Percentiles rank a stretch among this genome's conserved stretches.
phyloP scores from a whole-genome alignment of 768 basidiomycete genomes.

The Boletales sp. region DNA sequence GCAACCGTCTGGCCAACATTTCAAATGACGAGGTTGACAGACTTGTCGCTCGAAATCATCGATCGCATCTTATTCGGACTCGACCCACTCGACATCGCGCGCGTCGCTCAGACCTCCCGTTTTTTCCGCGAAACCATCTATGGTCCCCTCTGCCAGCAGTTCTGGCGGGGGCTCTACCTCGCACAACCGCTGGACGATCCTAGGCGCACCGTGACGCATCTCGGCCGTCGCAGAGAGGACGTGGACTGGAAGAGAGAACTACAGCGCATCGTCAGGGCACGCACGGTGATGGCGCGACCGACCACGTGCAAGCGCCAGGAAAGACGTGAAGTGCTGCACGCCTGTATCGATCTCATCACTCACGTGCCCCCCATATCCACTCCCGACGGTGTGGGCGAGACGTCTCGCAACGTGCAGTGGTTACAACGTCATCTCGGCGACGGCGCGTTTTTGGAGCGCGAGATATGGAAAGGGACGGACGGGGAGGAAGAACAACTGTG shows the following conservation, averaged over 20 bases:
- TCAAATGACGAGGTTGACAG: conserved; percentile 20
- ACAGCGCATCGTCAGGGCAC: conserved; percentile 53
- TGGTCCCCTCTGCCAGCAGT: conserved; percentile 33
- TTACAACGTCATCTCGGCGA: conserved; percentile 40
- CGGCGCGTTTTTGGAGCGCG: conserved; percentile 43
- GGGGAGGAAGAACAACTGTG: conserved; percentile 44
- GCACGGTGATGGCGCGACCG: conserved; percentile 40
- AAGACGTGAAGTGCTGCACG: conserved; percentile 39
- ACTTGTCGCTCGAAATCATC: conserved; percentile 56
- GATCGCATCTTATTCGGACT: conserved; percentile 54
- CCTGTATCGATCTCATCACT: conserved; percentile 48
- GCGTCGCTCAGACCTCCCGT: conserved; percentile 48
- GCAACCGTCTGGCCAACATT: background rate
- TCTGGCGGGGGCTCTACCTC: conserved; percentile 71
- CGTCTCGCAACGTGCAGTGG: conserved; percentile 55
- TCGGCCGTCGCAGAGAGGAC: conserved; percentile 21
- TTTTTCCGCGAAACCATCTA: conserved; percentile 45
- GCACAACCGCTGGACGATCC: conserved; percentile 63
- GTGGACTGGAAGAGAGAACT: conserved; percentile 54
- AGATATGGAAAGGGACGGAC: conserved; percentile 17
- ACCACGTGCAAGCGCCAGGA: conserved; percentile 41
- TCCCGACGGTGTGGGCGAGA: conserved; percentile 20
- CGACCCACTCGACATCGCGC: conserved; percentile 59
- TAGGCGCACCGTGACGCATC: conserved; percentile 40
- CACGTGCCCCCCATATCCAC: conserved; percentile 37